Base-by-base conservation (phyloP, 192 early-diverging fungal species). In the Entomortierella lignicola region DNA sequence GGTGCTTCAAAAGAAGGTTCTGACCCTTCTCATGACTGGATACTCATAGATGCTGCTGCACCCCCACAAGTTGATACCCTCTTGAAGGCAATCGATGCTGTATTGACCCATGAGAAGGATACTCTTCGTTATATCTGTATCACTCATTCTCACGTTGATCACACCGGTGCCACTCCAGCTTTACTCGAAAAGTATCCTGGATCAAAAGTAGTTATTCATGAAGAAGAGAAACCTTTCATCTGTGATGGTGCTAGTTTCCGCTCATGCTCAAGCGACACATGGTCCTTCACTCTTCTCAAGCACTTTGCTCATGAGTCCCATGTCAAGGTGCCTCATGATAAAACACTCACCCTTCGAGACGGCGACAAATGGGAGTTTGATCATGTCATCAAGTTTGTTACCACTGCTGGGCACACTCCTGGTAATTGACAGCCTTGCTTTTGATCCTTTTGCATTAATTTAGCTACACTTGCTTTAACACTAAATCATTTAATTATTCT, bases 301-400 rank as follows among this genome's bases (percentile, higher is more conserved):
- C 48, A 51, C 44, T 66, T 81, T 37, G 51, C 64, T 15, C 70
- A 81, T n/a, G 81, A 83, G 30, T 50, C 73, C 8, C n/a, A 72
- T 10, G 69, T 77, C n/a, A 55, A 18, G 50, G 5, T 68, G 2
- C 60, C 69, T 31, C 39, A 77, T 20, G 70, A 83, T 42, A 20
- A 61, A 15, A 60, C 69, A 15, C 10, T 83, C 15, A 57, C 66
- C 2, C 50, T 68, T 2, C 54, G 81, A 13, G 69, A 69, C 30
- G 81, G 75, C 15, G 65, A 83, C n/a, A 23, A 72, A 34, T 77
- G 63, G 58, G 74, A 77, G 63, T 83, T 83, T 72, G 63, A 69
- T 10, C 69, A 83, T 69, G 61, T 72, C 30, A 50, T 83, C 58
- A 77, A 68, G 63, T 42, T 74, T 58, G 69, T 79, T 27, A 61